Evolutionary conservation across 352 stramenopile genomes (phyloP), one percentile per base, ranked within the genome.

Genomic region (Globisporangium solare): DNA sequence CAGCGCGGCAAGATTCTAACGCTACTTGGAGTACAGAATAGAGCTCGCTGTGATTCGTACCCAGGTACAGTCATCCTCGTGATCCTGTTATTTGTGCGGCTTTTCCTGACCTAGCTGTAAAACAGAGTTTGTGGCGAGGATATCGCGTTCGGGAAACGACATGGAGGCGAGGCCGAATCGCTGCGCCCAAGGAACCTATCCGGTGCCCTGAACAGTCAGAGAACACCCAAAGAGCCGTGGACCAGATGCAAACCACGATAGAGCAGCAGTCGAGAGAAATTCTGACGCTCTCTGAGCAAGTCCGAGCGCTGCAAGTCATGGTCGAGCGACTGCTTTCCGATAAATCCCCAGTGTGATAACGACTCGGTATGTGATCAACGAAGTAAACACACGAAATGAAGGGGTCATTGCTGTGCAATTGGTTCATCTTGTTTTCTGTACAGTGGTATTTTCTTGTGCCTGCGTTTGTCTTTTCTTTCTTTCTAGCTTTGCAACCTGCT

Each of bases 201-300:
- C 14, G 3, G 14, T 12, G 15, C 32, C 24, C 21, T 21, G 32
- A 35, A 48, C 14, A 8, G 10, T 6, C 27, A 35, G 27, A 35
- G 49, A 51, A 32, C 47, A 4, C 24, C 46, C 6, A 55, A 37
- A n/a, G 31, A n/a, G 45, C 56, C 3, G 35, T 67, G 1, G 22
- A 55, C 17, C 31, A 54, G 37, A 58, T 74, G 53, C 54, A 62
- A 31, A 50, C 3, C 20, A 50, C 58, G 27, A 60, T 77, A 10
- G 53, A 61, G 18, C 56, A 50, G 27, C 69, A 77, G 22, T 35
- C 59, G 22, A 43, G 61, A n/a, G 66, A 77, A 27, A 70, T 77
- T 20, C 22, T 59, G 32, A 31, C 50, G 17, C 42, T 77, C 6
- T 60, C 60, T 22, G 56, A 57, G 27, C 66, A 77, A 48, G 35